Conservation (phyloP, 306 rosid genomes). For the Malus fusca region DNA sequence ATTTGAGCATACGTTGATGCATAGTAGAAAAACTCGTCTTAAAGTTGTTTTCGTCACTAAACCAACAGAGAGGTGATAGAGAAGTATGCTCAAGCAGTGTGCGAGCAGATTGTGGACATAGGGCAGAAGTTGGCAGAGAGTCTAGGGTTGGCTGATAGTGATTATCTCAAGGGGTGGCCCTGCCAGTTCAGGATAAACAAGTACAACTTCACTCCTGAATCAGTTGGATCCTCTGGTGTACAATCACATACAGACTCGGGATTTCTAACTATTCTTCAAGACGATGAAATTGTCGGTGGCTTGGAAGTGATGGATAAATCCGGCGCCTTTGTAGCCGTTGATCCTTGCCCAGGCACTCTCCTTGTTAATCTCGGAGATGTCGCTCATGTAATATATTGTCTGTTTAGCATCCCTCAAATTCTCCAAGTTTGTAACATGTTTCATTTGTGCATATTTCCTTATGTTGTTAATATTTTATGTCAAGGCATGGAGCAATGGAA, state of each 20-base stretch:
- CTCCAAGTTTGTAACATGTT: too few species aligned
- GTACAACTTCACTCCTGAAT: conserved; percentile 42
- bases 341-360: conserved; percentile 40
- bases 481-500: conserved; percentile 53
- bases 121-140: conserved; percentile 40
- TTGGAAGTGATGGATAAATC: conserved; percentile 41
- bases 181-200: conserved; percentile 55
- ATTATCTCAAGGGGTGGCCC: conserved; percentile 35
- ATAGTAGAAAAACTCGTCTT: background rate
- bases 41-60: background rate
- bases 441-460: background rate
- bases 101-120: conserved; percentile 25
- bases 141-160: conserved; percentile 21
- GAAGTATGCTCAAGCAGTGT: conserved; percentile 32
- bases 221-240: conserved; percentile 31
- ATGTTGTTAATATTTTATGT: background rate
- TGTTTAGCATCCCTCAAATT: too few species aligned
- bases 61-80: conserved; percentile 18
- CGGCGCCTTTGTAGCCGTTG: conserved; percentile 26
- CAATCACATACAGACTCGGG: conserved; percentile 46
- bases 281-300: conserved; percentile 59
- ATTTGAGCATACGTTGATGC: too few species aligned
- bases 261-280: conserved; percentile 56
- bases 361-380: conserved; percentile 49
- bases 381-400: conserved; percentile 25